phyloP scores from a whole-genome alignment of 2,329 filamentous ascomycete species.

The Rhynchosporium graminicola region DNA sequence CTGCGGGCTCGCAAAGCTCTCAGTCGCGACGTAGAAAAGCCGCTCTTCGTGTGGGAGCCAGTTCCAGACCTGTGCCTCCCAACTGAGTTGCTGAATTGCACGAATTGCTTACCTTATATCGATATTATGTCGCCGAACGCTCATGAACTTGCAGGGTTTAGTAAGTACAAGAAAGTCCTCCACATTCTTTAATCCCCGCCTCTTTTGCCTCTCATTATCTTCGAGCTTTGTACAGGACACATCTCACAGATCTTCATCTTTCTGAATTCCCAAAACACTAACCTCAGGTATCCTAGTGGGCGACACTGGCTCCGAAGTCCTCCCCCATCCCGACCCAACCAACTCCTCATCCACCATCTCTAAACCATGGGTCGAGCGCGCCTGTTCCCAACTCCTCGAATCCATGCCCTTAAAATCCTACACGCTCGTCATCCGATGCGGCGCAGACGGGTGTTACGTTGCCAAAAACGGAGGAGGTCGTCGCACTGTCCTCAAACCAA shows the following conservation, averaged over 20 bases:
- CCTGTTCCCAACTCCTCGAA: constrained; percentile 62
- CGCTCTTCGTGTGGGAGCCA: constrained; percentile 58
- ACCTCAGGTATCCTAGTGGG: constrained; percentile 50
- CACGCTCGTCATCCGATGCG: constrained; percentile 68
- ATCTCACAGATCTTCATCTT: no score
- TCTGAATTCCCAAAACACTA: not conserved
- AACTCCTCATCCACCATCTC: constrained; percentile 47
- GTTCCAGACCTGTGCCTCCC: constrained; percentile 85
- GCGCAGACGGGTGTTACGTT: constrained; percentile 70
- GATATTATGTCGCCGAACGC: constrained; percentile 76
- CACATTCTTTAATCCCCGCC: not conserved
- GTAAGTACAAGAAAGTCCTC: not conserved
- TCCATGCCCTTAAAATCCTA: constrained; percentile 66
- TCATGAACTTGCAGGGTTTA: constrained; percentile 82
- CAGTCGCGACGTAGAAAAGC: constrained; percentile 8
- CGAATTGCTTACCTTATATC: constrained; percentile 61
- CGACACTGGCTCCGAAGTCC: constrained; percentile 34
- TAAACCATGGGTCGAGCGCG: constrained; percentile 54
- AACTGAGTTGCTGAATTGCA: constrained; percentile 64
- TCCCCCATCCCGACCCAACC: constrained; percentile 11
- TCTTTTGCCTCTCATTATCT: no score
- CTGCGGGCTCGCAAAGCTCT: constrained; percentile 54
- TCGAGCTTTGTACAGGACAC: no score
- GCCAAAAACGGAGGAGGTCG: constrained; percentile 45
- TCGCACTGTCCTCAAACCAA: not conserved